A percentile compares a stretch with the other conserved stretches of the same genome.
Evolutionary conservation across 306 rosid genomes (phyloP).

Genomic region (Sophora flavescens): DNA sequence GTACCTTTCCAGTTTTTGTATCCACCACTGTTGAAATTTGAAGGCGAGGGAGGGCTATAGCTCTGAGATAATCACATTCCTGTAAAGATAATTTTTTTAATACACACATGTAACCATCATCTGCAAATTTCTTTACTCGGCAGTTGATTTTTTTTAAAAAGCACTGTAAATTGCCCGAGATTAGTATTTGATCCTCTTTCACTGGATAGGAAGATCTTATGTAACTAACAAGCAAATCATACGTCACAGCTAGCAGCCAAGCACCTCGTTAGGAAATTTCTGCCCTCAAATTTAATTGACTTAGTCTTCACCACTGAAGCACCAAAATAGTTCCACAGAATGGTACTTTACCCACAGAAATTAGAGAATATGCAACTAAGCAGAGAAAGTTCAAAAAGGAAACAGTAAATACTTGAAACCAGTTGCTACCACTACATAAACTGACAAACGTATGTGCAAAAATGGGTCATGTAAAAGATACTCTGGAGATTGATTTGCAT

Average conservation of each 20-base stretch:
- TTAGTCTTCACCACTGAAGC: not conserved
- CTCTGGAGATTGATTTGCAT: not conserved
- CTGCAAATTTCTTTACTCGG: conserved; percentile 22
- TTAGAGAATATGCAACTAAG: not conserved
- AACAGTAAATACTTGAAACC: not conserved
- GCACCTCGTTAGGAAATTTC: not conserved
- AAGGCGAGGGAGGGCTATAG: conserved; percentile 84
- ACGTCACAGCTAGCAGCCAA: conserved; percentile 19
- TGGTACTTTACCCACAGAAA: not conserved
- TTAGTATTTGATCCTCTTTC: conserved; percentile 25
- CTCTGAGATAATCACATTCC: conserved; percentile 96
- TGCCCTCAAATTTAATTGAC: not conserved
- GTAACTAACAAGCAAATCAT: conserved; percentile 26
- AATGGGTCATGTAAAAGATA: not conserved
- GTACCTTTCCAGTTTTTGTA: conserved; percentile 89
- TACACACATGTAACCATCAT: not conserved
- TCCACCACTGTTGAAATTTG: conserved; percentile 95
- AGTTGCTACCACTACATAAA: not conserved
- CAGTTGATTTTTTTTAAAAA: conserved; percentile 33
- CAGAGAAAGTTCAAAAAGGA: not conserved
- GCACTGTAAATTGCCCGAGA: conserved; percentile 20
- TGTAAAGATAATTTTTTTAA: conserved; percentile 49
- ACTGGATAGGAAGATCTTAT: conserved; percentile 29
- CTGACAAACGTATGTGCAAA: not conserved
- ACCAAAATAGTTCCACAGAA: not conserved